These are phyloP conservation scores for Paramecium pentaurelia DNA, from an alignment of 73 alveolate genomes.

Conservation along the genomic window DNA sequence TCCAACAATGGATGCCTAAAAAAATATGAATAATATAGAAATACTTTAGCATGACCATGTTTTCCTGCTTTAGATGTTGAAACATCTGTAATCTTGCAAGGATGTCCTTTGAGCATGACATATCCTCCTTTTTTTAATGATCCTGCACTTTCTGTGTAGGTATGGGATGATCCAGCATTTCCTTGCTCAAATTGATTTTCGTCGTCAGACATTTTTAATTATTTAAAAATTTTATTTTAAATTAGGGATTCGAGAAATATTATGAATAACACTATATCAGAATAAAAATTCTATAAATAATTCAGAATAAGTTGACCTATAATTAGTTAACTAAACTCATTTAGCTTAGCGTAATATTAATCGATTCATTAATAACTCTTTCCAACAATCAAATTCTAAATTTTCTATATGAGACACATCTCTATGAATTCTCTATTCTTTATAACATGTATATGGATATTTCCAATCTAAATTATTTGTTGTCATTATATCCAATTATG, in stretches of 20 bases:
- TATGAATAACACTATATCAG: background rate
- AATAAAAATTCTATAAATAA: conserved; percentile 6
- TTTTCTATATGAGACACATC: background rate
- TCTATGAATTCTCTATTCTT: background rate
- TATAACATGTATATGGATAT: background rate
- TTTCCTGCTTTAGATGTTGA: conserved; percentile 90
- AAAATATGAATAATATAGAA: background rate
- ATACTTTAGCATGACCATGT: conserved; percentile 91
- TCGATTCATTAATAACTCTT: background rate
- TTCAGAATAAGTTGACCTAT: background rate
- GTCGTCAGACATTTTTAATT: conserved; percentile 53
- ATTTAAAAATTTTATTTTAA: background rate
- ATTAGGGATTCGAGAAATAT: background rate
- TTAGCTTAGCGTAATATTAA: background rate
- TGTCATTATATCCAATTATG: background rate
- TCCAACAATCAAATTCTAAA: background rate
- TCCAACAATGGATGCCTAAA: conserved; percentile 85
- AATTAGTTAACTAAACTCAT: background rate
- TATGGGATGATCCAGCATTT: conserved; percentile 87
- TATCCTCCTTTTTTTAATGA: conserved; percentile 80
- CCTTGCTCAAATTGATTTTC: conserved; percentile 80
- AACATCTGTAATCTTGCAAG: conserved; percentile 84
- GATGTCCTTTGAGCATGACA: conserved; percentile 83
- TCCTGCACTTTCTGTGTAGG: conserved; percentile 81
- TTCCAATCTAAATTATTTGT: background rate